Base-by-base conservation (phyloP, 495 filamentous ascomycete genomes). In the Glarea lozoyensis region DNA sequence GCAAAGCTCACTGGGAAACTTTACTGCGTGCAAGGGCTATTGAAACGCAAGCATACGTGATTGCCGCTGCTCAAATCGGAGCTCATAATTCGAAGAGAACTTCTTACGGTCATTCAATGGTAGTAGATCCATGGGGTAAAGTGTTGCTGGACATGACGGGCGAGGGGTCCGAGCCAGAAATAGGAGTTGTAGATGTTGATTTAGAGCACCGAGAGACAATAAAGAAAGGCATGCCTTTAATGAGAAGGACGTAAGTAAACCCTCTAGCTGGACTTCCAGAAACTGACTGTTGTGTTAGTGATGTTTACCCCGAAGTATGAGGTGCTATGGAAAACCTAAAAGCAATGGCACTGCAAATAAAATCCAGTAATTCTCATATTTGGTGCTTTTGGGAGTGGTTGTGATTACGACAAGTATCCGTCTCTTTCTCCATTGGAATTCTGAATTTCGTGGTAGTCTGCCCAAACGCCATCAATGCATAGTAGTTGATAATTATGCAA, bases 61-160 rank as follows among this genome's bases (percentile, higher is more conserved):
- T 97, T 45, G 90, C 89, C 10, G 84, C 92, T 0, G 92, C 92
- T 2, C 90, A 96, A 57, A 78, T 78, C 20, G 85, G 85, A 13
- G 54, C 53, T 13, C 90, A 98, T 60, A 88, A 86, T 56, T 81
- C 82, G 53, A 82, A 78, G 57, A 65, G 90, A 35, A 67, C 68
- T 19, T 93, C 86, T 64, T 96, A 94, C 62, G 92, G 92, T 1
- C 82, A 89, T 60, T 84, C 86, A 37, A 81, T 94, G 71, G 81
- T 94, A 27, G 70, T 96, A 13, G 78, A 82, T 53, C 90, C 90
- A 0, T 95, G 90, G 90, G 90, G 90, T 0, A 71, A 75, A 34
- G 70, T 96, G 2, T 34, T 92, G 17, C 72, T 77, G 1, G 68
- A 79, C 49, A 61, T 89, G 22, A 71, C 68, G 48, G 64, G 78